Percentiles rank a stretch among this genome's conserved stretches.
phyloP scores from a whole-genome alignment of 1,284 basidiomycete species.

The Cryptococcus depauperatus region DNA sequence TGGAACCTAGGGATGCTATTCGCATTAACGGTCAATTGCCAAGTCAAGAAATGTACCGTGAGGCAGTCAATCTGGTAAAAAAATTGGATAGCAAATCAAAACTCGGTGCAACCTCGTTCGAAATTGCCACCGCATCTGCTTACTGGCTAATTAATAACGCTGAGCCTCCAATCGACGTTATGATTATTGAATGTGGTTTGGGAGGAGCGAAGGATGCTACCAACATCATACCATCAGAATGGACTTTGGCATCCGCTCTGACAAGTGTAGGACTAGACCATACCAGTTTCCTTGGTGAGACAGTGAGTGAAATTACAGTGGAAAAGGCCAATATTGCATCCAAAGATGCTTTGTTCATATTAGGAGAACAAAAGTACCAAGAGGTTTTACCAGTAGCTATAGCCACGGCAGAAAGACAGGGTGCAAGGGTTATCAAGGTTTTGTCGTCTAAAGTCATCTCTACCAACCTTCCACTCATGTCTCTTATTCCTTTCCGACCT shows the following conservation, averaged over 20 bases:
- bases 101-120: constrained; percentile 63
- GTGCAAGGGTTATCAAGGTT: constrained; percentile 26
- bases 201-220: constrained; percentile 90
- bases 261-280: constrained; percentile 88
- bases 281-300: constrained; percentile 75
- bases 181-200: constrained; percentile 90
- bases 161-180: constrained; percentile 57
- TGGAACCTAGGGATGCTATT: constrained; percentile 71
- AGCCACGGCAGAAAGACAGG: constrained; percentile 42
- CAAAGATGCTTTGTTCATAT: constrained; percentile 58
- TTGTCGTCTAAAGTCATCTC: constrained; percentile 1
- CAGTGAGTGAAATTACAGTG: constrained; percentile 63
- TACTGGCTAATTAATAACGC: constrained; percentile 62
- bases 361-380: constrained; percentile 60
- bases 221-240: constrained; percentile 67
- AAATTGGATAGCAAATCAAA: constrained; percentile 48
- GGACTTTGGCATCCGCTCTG: constrained; percentile 68
- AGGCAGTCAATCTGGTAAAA: constrained; percentile 52
- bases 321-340: constrained; percentile 83
- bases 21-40: constrained; percentile 58
- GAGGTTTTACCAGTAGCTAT: constrained; percentile 50
- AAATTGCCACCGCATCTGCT: constrained; percentile 72
- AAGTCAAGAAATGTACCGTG: constrained; percentile 50
- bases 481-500: constrained; percentile 21
- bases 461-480: constrained; percentile 19